Conservation (phyloP, 352 stramenopile genomes). For the Globisporangium echinulatum region DNA sequence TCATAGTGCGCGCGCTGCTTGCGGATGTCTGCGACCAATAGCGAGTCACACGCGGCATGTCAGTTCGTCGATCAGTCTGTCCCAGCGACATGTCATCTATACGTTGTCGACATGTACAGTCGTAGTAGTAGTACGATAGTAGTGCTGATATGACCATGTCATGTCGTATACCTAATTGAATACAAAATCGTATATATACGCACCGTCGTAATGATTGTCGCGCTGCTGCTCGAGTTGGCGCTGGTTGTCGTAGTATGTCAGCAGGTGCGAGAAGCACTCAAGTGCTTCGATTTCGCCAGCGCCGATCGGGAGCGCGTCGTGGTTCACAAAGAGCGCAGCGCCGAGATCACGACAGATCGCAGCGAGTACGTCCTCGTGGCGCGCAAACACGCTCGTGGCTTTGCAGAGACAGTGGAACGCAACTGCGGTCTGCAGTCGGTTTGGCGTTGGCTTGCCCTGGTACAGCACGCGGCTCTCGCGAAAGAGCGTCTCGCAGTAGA, state of each 20-base stretch:
- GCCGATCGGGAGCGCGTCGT: slow-evolving; percentile 18
- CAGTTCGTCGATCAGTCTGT: neutral
- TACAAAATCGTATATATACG: neutral
- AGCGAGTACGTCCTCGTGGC: slow-evolving; percentile 48
- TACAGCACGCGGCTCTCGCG: slow-evolving; percentile 50
- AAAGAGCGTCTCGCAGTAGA: slow-evolving; percentile 76
- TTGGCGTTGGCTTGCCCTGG: slow-evolving; percentile 55
- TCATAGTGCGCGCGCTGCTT: slow-evolving; percentile 25
- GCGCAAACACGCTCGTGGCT: slow-evolving; percentile 47
- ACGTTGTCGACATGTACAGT: neutral
- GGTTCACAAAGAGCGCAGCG: slow-evolving; percentile 51
- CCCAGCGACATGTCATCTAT: neutral
- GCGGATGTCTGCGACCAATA: slow-evolving; percentile 25
- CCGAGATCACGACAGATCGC: slow-evolving; percentile 57
- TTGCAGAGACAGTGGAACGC: slow-evolving; percentile 73
- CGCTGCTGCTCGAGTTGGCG: slow-evolving; percentile 35
- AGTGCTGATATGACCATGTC: neutral
- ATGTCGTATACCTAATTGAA: neutral
- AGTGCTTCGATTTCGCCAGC: slow-evolving; percentile 48
- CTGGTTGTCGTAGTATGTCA: slow-evolving; percentile 61
- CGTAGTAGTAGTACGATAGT: neutral
- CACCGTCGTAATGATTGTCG: slow-evolving; percentile 41
- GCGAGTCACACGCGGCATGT: too few relatives aligned
- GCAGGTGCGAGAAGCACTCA: slow-evolving; percentile 46
- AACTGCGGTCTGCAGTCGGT: slow-evolving; percentile 62